These are phyloP conservation scores for Austroboletus novae-zelandiae DNA, from an alignment of 1,284 basidiomycete genomes.

Conservation along the genomic window DNA sequence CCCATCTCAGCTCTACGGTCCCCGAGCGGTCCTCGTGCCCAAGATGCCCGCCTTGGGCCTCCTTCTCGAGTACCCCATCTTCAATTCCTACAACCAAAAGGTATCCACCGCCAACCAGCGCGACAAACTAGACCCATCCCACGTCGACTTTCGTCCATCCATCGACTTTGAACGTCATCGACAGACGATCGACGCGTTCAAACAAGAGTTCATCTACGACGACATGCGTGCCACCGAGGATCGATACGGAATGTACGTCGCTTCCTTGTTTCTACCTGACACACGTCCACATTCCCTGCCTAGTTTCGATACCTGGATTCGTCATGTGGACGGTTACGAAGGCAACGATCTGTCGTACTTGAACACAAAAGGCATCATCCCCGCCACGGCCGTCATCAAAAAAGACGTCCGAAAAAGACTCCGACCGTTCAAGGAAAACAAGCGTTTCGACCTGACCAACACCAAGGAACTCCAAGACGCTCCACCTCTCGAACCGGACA, in stretches of 20 bases:
- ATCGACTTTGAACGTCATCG: slow-evolving; percentile 72
- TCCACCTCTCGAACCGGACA: slow-evolving; percentile 45
- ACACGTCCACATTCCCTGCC: too few species aligned
- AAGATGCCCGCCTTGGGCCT: slow-evolving; percentile 97
- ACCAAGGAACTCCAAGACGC: slow-evolving; percentile 43
- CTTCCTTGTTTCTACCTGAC: not conserved
- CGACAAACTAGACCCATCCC: slow-evolving; percentile 45
- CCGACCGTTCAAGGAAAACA: slow-evolving; percentile 65
- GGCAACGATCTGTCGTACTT: slow-evolving; percentile 70
- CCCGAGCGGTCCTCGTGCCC: slow-evolving; percentile 83
- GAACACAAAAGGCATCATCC: slow-evolving; percentile 71
- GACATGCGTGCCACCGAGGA: slow-evolving; percentile 85
- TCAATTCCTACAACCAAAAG: slow-evolving; percentile 74
- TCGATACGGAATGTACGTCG: slow-evolving; percentile 71
- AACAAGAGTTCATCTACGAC: slow-evolving; percentile 80
- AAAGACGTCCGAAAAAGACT: slow-evolving; percentile 52
- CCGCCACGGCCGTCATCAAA: slow-evolving; percentile 61
- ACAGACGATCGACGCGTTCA: slow-evolving; percentile 74
- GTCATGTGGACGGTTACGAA: slow-evolving; percentile 63
- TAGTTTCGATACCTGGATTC: slow-evolving; percentile 78
- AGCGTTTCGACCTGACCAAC: slow-evolving; percentile 61
- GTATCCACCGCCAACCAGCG: slow-evolving; percentile 58
- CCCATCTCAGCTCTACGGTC: slow-evolving; percentile 59
- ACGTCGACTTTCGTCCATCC: slow-evolving; percentile 57
- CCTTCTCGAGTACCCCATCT: slow-evolving; percentile 91